Base-by-base conservation (phyloP, 768 basidiomycete genomes). In the Pleurotus cornucopiae region DNA sequence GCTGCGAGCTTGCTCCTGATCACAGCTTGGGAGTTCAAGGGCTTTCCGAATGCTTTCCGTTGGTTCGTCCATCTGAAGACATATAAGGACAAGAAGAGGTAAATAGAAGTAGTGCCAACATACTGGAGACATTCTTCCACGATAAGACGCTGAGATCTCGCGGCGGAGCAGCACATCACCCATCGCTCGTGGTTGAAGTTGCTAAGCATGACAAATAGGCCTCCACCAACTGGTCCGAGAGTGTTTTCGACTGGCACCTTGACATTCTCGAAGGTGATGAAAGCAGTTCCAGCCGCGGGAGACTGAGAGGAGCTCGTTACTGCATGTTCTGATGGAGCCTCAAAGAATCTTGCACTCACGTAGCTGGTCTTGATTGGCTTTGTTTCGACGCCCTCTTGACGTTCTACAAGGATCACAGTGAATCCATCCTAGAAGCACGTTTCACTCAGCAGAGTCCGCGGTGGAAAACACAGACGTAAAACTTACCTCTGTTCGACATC, bases 171-270 rank as follows among this genome's bases (percentile, higher is more conserved):
- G 66, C 81, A 83, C 89, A 94, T 94, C 53, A 90, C 88, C 92
- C 91, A 95, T 65, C 90, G 86, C 67, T 94, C 94, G 71, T 95
- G 93, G 69, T 95, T 96, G 73, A 96, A 97, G 73, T 97, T 97
- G 60, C 84, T 76, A 23, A 74, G 68, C 68, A 77, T 80, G 25
- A 73, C 70, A 54, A 67, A 70, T 21, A 73, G 66, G 2, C 69
- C 71, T 16, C 64, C 61, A 4, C 90, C 84, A 64, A 89, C 89
- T 2, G 81, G 79, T 1, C 93, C 94, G 23, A 97, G 79, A 20
- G 87, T 89, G 68, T 95, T 91, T 64, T 82, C 88, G 1, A 88
- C 82, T 5, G 93, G 92, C 0, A 94, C 91, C 63, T 85, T 86
- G 52, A 89, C 91, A 57, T 89, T 84, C 55, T 92, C 88, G 61